Evolutionary conservation across 2,329 filamentous ascomycete genomes (phyloP), one percentile per base, ranked within the genome.

Genomic region (Dryadomyces quercivorus): DNA sequence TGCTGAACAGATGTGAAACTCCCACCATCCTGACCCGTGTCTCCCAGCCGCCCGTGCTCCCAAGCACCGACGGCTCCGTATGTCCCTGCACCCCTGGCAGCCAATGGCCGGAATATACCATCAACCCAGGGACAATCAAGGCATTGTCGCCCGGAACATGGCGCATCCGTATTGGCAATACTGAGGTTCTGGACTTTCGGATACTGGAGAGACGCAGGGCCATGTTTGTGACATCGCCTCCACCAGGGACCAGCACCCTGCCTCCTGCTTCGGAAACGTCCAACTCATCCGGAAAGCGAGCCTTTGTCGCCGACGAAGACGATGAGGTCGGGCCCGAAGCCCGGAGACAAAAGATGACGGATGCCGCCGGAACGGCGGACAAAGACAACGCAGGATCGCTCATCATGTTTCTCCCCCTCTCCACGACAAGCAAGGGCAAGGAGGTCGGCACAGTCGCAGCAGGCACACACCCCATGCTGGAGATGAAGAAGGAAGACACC

Each of bases 181-280:
- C 71, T 22, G 73, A 75, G 21, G 72, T 81, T 9, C 66, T 81
- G 38, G 78, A 82, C 63, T 81, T 81, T 57, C 71, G 78, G 56
- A 75, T 82, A 38, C 63, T 82, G 20, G 76, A 80, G 62, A 72
- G 73, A 5, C 74, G 73, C 12, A 70, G 75, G 38, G 65, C 59
- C 18, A 54, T 64, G 18, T 58, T 61, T 12, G 42, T 60, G 50
- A 67, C 72, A 20, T 12, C 61, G 20, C 61, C 7, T 58, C 61
- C 7, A 57, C 59, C 31, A 31, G 8, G 26, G 26, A 8, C 26
- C 26, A 31, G 8, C 26, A 31, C 26, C 26, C 26, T 31, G 26
- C 26, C 26, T 8, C 26, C 26, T n/a, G n/a, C n/a, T 31, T 31
- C 10, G 43, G 67, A 69, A 31, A 60, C 69, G 51, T 61, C 70